Evolutionary conservation across 1,284 basidiomycete genomes (phyloP).

Genomic region (Ustilago crameri): DNA sequence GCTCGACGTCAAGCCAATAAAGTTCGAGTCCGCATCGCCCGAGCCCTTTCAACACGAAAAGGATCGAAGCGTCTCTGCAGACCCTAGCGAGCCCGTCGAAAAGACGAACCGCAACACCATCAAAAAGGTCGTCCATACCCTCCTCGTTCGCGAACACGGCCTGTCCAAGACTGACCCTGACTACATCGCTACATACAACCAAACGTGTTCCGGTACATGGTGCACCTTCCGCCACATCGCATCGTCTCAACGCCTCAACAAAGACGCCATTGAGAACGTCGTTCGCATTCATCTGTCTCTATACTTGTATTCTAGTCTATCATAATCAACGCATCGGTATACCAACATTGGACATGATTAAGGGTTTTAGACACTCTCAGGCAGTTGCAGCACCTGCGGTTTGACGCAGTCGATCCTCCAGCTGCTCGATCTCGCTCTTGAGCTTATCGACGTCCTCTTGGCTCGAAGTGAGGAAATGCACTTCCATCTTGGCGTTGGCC

Average conservation of each 20-base stretch:
- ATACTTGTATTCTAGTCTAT: slow-evolving; percentile 32
- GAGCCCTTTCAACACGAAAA: slow-evolving; percentile 25
- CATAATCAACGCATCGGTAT: slow-evolving; percentile 11
- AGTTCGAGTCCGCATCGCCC: slow-evolving; percentile 31
- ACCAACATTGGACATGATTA: too few relatives aligned
- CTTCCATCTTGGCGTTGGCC: slow-evolving; percentile 47
- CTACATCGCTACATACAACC: slow-evolving; percentile 54
- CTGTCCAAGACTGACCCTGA: slow-evolving; percentile 39
- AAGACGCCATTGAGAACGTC: slow-evolving; percentile 33
- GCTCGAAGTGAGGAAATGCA: slow-evolving; percentile 34
- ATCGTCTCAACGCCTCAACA: slow-evolving; percentile 19
- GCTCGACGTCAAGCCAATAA: slow-evolving; percentile 31
- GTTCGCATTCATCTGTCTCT: slow-evolving; percentile 44
- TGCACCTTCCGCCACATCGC: slow-evolving; percentile 44
- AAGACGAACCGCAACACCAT: slow-evolving; percentile 40
- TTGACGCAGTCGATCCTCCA: slow-evolving; percentile 30
- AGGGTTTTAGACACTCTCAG: too few relatives aligned
- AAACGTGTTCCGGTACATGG: slow-evolving; percentile 55
- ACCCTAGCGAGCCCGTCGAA: too few relatives aligned
- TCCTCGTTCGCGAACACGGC: slow-evolving; percentile 30
- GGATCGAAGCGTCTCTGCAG: too few relatives aligned
- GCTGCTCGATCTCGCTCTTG: slow-evolving; percentile 32
- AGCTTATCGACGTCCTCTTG: slow-evolving; percentile 44
- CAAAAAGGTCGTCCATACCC: slow-evolving; percentile 44
- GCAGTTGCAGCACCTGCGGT: slow-evolving; percentile 8